Evolutionary conservation across 768 basidiomycete genomes (phyloP).

Genomic region (Pholiota molesta): DNA sequence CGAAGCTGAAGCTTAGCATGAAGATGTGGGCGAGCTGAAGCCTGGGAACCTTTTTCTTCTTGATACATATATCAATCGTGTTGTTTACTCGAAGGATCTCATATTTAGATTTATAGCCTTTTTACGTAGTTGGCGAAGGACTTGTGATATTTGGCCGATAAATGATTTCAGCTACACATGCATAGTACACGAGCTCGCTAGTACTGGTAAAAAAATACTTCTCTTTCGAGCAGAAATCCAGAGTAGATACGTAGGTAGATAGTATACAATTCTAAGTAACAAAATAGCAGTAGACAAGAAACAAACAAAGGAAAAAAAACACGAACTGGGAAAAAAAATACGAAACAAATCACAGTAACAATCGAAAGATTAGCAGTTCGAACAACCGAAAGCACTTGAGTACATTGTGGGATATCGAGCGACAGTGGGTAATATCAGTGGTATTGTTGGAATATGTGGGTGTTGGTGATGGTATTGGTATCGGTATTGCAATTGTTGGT

Average conservation of each 20-base stretch:
- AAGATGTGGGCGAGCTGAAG: too few relatives aligned
- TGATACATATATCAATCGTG: too few relatives aligned
- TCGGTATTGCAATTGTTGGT: slow-evolving; percentile 1
- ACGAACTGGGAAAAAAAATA: slow-evolving; percentile 20
- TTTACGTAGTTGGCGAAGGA: too few relatives aligned
- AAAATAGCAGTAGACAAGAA: slow-evolving; percentile 11
- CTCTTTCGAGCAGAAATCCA: slow-evolving; percentile 15
- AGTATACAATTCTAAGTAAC: slow-evolving; percentile 21
- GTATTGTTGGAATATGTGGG: background rate
- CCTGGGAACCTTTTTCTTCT: too few relatives aligned
- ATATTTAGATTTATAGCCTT: too few relatives aligned
- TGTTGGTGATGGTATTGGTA: slow-evolving; percentile 1
- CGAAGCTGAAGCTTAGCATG: too few relatives aligned
- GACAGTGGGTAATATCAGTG: background rate
- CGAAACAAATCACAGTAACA: slow-evolving; percentile 16
- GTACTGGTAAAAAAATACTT: slow-evolving; percentile 7
- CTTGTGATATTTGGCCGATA: too few relatives aligned
- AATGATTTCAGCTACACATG: too few relatives aligned
- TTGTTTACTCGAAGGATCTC: too few relatives aligned
- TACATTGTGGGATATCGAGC: slow-evolving; percentile 5
- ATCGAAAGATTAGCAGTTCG: slow-evolving; percentile 12
- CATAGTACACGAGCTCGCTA: background rate
- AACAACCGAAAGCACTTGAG: slow-evolving; percentile 4
- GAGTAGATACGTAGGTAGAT: slow-evolving; percentile 16
- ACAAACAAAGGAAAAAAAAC: slow-evolving; percentile 12